Evolutionary conservation across 1,284 basidiomycete species (phyloP), one percentile per base, ranked within the genome.

Genomic region (Leccinum variabile): DNA sequence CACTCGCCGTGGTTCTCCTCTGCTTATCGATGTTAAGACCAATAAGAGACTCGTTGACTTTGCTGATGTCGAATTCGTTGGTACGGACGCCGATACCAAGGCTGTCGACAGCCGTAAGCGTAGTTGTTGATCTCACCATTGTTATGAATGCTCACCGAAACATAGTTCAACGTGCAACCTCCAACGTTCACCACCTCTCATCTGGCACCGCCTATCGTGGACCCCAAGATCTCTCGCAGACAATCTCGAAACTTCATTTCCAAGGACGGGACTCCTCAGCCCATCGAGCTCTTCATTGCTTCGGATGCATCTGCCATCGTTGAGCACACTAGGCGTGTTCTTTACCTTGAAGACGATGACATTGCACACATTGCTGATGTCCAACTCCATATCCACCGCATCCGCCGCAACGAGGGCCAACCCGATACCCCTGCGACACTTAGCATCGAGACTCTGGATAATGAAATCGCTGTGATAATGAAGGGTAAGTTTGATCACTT

Each of bases 31-130:
- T 82, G 97, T 99, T 76, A 99, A 99, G 90, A 98, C 97, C 41
- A 97, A 99, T 77, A 96, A 97, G 85, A 99, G 98, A 81, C 87
- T 99, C 76, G 97, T 98, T 57, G 97, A 99, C 82, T 99, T 99
- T 75, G 97, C 99, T 62, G 97, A 99, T 78, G 97, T 99, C 65
- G 96, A 99, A 77, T 88, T 97, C 72, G 86, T 91, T 44, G 89
- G 88, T 54, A 83, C 88, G 54, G 91, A 91, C 64, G 79, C 78
- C 63, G 89, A 89, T 66, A 80, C 80, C 63, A 81, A 83, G 65
- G 79, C 77, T 54, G 75, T 81, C 55, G 87, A 88, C 52, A 73
- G 79, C 66, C 78, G 89, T 91, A 72, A 78, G 89, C 82, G 11
- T 49, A 3, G 7, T 9, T 30, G 22, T 59, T 39, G 9, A 41